Percentiles rank a stretch among this genome's conserved stretches.
Conservation (phyloP, 2,329 filamentous ascomycete species). For the Ophiostoma novo-ulmi region DNA sequence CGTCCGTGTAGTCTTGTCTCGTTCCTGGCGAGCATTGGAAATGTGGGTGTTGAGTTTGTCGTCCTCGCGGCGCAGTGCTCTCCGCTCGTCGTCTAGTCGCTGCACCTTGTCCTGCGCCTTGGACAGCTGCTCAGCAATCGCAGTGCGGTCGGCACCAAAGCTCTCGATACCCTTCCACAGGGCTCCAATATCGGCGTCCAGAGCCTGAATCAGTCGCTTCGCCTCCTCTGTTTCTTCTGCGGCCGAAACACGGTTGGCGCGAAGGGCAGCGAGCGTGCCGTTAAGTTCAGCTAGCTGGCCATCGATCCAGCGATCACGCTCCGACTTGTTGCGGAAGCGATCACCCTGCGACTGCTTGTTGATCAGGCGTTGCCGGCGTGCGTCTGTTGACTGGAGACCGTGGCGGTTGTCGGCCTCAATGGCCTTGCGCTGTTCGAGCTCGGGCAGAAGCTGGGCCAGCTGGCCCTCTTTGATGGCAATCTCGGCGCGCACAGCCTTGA, state of each 20-base stretch:
- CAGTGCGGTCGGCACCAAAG: conserved; percentile 68
- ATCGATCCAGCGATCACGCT: conserved; percentile 78
- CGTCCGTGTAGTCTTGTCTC: conserved; percentile 69
- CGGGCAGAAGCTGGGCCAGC: conserved; percentile 67
- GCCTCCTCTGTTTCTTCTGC: conserved; percentile 65
- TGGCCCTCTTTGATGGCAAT: conserved; percentile 74
- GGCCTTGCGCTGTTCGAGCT: conserved; percentile 67
- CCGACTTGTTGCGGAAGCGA: conserved; percentile 80
- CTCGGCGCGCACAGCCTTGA: conserved; percentile 65
- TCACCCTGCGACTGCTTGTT: conserved; percentile 87
- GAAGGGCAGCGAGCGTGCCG: conserved; percentile 69
- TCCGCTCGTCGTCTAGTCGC: conserved; percentile 76
- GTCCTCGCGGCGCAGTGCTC: conserved; percentile 81
- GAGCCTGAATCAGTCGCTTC: conserved; percentile 38
- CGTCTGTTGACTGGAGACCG: conserved; percentile 70
- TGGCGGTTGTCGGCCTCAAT: conserved; percentile 67
- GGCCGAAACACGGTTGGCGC: conserved; percentile 77
- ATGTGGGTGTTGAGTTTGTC: conserved; percentile 78
- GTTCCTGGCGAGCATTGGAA: conserved; percentile 67
- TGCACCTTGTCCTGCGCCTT: conserved; percentile 74
- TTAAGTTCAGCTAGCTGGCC: conserved; percentile 77
- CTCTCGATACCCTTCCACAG: conserved; percentile 75
- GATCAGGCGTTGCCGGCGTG: conserved; percentile 70
- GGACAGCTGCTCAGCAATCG: conserved; percentile 67
- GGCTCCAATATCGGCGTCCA: conserved; percentile 65